Base-by-base conservation (phyloP, 371 early-diverging fungal species). In the Choanephora cucurbitarum region DNA sequence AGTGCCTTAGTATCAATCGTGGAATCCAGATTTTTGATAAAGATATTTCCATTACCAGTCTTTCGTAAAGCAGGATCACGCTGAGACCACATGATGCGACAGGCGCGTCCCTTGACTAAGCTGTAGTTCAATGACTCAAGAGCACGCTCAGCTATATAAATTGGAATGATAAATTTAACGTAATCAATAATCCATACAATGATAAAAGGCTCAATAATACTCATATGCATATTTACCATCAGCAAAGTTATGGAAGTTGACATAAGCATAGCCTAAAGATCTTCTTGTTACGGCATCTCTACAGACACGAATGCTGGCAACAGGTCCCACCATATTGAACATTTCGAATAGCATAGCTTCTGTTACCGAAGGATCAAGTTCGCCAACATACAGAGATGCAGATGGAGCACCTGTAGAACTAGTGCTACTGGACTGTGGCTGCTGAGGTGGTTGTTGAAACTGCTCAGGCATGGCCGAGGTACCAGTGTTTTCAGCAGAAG, bases 71-170 rank as follows among this genome's bases (percentile, higher is more conserved):
- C 81, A 37, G 98, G 98, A 82, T 98, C 97, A 62, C 98, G 91
- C 82, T 98, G 95, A 56, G 95, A 94, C 97, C 97, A 97, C 98
- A 98, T 98, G 77, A 98, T 96, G 64, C 98, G 94, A 85, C 97
- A 95, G 41, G 95, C 84, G 58, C 88, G 85, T 63, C 91, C 94
- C 82, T 93, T 94, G 79, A 98, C 88, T 70, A 83, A 71, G 50
- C 92, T 88, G 79, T 96, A 97, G 89, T 98, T 98, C 55, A 98
- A 81, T 47, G 86, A 64, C 60, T 97, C 96, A 58, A 97, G 75
- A 46, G 98, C 98, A 60, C 91, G 85, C 74, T 96, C 94, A 52
- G 85, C 88, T 88, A 67, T 53, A 33, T 21, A n/a, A n/a, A n/a
- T n/a, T n/a, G n/a, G n/a, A n/a, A n/a, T n/a, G n/a, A n/a, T n/a